Evolutionary conservation across 2,329 filamentous ascomycete genomes (phyloP).

Genomic region (Hypocreales sp.): DNA sequence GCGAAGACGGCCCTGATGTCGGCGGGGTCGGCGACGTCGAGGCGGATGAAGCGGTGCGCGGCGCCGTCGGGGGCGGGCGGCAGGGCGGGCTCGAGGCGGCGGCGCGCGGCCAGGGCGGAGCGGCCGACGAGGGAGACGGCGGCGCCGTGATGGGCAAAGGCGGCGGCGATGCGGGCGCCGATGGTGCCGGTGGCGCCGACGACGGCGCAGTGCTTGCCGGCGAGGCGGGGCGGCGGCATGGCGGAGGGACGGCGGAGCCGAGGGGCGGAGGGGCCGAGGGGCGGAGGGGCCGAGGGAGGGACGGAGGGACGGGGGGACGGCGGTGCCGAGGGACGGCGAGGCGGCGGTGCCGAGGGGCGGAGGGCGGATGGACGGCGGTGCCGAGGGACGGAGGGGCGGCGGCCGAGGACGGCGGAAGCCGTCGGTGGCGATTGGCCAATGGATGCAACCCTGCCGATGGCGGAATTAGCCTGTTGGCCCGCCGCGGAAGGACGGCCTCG

Average conservation of each 20-base stretch:
- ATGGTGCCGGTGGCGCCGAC: slow-evolving; percentile 60
- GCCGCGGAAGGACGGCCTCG: too few relatives aligned
- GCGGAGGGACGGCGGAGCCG: neutral
- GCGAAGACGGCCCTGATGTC: slow-evolving; percentile 16
- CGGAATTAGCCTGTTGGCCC: too few relatives aligned
- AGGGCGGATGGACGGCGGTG: too few relatives aligned
- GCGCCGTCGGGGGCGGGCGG: slow-evolving; percentile 2
- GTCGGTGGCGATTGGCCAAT: too few relatives aligned
- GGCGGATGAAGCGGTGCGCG: slow-evolving; percentile 17
- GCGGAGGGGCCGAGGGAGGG: too few relatives aligned
- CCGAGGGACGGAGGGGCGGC: too few relatives aligned
- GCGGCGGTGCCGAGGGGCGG: too few relatives aligned
- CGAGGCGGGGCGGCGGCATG: slow-evolving; percentile 17
- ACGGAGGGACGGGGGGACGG: too few relatives aligned
- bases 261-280: too few relatives aligned
- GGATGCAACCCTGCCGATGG: too few relatives aligned
- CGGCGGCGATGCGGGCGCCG: slow-evolving; percentile 48
- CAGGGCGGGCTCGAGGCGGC: slow-evolving; percentile 19
- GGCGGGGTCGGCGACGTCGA: slow-evolving; percentile 15
- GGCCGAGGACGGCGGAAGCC: too few relatives aligned
- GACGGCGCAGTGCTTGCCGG: slow-evolving; percentile 39
- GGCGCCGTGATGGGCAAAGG: slow-evolving; percentile 49
- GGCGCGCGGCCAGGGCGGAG: slow-evolving; percentile 27
- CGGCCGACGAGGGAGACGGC: slow-evolving; percentile 46
- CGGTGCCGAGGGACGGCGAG: too few relatives aligned